Evolutionary conservation across 495 filamentous ascomycete species (phyloP).

Genomic region (Talaromyces stipitatus): DNA sequence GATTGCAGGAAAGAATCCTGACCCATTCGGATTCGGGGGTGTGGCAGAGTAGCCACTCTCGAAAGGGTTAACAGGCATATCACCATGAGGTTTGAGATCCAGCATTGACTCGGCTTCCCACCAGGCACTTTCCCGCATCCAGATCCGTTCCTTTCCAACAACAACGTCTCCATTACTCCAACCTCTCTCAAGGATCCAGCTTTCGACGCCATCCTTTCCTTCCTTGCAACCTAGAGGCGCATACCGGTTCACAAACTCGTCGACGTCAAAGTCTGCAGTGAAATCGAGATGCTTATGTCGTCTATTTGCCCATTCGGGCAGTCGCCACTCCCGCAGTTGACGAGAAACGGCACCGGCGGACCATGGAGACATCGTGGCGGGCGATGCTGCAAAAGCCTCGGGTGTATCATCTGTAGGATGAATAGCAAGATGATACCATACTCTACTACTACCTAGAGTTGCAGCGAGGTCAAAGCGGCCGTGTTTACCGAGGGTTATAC

Average conservation of each 20-base stretch:
- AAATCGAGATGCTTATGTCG: slow-evolving; percentile 91
- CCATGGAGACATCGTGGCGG: slow-evolving; percentile 68
- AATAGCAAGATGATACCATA: slow-evolving; percentile 91
- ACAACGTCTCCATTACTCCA: slow-evolving; percentile 98
- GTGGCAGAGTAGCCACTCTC: slow-evolving; percentile 57
- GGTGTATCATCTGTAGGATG: slow-evolving; percentile 87
- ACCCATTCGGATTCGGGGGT: slow-evolving; percentile 40
- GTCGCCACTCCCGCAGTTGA: slow-evolving; percentile 84
- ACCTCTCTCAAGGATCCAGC: slow-evolving; percentile 88
- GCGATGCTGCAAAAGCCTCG: slow-evolving; percentile 53
- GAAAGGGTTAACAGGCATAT: slow-evolving; percentile 28
- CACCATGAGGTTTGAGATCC: slow-evolving; percentile 66
- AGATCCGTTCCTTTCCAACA: slow-evolving; percentile 81
- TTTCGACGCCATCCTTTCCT: slow-evolving; percentile 88
- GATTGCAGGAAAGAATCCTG: slow-evolving; percentile 64
- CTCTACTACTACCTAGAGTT: slow-evolving; percentile 68
- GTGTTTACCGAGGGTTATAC: slow-evolving; percentile 61
- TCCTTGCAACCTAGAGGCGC: slow-evolving; percentile 77
- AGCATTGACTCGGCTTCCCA: slow-evolving; percentile 98
- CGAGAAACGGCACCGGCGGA: slow-evolving; percentile 86
- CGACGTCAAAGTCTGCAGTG: slow-evolving; percentile 90
- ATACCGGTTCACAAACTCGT: slow-evolving; percentile 84
- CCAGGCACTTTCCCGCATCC: slow-evolving; percentile 92
- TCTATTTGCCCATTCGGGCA: slow-evolving; percentile 94
- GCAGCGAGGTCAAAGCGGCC: slow-evolving; percentile 68